Percentiles rank a stretch among this genome's conserved stretches.
Evolutionary conservation across 768 basidiomycete genomes (phyloP).

Genomic region (Rhodotorula graminis): DNA sequence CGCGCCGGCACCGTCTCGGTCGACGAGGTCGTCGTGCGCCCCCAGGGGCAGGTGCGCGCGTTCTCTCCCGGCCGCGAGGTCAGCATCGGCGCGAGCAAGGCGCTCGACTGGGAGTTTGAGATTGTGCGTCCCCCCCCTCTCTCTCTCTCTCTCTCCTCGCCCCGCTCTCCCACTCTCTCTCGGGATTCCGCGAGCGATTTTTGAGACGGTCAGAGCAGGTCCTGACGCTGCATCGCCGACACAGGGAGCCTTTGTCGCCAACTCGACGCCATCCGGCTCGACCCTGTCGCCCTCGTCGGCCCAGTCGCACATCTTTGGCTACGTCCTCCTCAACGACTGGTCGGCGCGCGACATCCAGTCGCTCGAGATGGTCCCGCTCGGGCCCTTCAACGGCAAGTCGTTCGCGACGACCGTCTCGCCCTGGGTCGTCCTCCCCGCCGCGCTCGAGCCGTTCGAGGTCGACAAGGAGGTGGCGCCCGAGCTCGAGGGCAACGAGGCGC

Average conservation of each 20-base stretch:
- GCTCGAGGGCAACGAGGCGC: neutral
- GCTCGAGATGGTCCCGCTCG: slow-evolving; percentile 39
- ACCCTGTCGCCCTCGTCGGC: neutral
- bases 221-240: too few species aligned
- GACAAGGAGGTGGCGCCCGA: slow-evolving; percentile 11
- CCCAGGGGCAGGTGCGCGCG: neutral
- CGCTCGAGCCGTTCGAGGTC: slow-evolving; percentile 33
- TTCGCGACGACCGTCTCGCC: slow-evolving; percentile 38
- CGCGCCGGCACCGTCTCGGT: slow-evolving; percentile 32
- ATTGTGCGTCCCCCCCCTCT: neutral
- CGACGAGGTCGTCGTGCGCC: neutral
- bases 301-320: slow-evolving; percentile 26
- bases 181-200: too few species aligned
- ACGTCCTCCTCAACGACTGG: slow-evolving; percentile 38
- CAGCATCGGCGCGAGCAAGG: slow-evolving; percentile 17
- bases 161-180: too few species aligned
- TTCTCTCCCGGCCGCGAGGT: slow-evolving; percentile 12
- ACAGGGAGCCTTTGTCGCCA: slow-evolving; percentile 6
- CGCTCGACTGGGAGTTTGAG: slow-evolving; percentile 37
- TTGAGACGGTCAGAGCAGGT: too few species aligned
- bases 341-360: slow-evolving; percentile 35
- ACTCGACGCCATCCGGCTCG: neutral
- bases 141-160: too few species aligned
- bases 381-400: slow-evolving; percentile 42
- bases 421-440: slow-evolving; percentile 38